Conservation (phyloP, 331 rosid genomes). For the Rosa hybrid region DNA sequence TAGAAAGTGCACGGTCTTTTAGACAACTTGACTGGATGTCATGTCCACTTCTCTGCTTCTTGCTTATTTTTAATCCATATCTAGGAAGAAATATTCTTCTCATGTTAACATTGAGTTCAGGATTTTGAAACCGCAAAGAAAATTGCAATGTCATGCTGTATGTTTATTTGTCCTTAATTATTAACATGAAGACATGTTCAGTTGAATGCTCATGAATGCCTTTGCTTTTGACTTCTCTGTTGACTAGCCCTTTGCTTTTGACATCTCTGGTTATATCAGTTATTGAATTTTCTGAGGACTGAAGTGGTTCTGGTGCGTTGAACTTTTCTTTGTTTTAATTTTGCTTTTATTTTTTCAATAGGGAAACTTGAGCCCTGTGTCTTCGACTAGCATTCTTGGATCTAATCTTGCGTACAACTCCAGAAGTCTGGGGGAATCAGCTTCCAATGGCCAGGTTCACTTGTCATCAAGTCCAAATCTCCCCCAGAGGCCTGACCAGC, state of each 20-base stretch:
- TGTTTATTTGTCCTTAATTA: neutral
- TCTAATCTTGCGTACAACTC: constrained; percentile 55
- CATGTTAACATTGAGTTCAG: neutral
- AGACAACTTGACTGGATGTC: neutral
- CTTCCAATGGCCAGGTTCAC: constrained; percentile 55
- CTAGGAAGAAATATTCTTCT: neutral
- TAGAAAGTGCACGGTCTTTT: neutral
- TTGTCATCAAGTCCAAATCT: constrained; percentile 40
- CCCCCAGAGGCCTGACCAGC: constrained; percentile 87
- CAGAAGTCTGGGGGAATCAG: constrained; percentile 49
- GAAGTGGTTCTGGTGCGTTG: constrained; percentile 3
- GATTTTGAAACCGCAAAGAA: neutral
- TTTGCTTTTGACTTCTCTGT: neutral
- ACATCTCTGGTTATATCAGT: neutral
- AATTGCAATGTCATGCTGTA: neutral
- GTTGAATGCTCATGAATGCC: neutral
- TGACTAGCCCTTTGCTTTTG: neutral
- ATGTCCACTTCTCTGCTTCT: neutral
- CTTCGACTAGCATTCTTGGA: constrained; percentile 58
- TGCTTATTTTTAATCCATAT: neutral
- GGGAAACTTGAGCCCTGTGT: constrained; percentile 63
- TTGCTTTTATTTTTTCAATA: constrained; percentile 34
- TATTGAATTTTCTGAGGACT: neutral
- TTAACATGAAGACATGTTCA: constrained; percentile 1
- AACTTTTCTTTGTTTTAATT: neutral